Evolutionary conservation across 2,329 filamentous ascomycete genomes (phyloP).

Genomic region (Fusarium oligoseptatum): DNA sequence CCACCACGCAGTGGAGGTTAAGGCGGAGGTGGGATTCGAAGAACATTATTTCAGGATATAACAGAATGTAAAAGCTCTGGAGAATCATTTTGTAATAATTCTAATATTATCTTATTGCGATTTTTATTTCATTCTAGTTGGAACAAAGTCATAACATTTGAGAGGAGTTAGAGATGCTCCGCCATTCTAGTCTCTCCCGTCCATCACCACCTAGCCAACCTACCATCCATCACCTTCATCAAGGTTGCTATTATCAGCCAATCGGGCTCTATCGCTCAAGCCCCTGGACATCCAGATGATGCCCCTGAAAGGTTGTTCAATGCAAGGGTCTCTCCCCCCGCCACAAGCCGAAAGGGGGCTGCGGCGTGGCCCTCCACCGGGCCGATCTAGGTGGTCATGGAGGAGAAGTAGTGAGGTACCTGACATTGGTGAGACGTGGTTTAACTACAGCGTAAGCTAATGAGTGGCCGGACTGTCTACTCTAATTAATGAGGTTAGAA

Average conservation of each 20-base stretch:
- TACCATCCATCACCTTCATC: constrained; percentile 64
- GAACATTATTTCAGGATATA: not conserved
- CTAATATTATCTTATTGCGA: too few relatives aligned
- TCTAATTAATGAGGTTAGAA: not conserved
- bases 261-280: constrained; percentile 33
- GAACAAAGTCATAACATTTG: not conserved
- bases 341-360: constrained; percentile 13
- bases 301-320: constrained; percentile 10
- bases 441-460: not conserved
- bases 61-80: not conserved
- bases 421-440: not conserved
- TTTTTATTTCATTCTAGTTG: not conserved
- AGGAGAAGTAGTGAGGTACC: not conserved
- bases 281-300: not conserved
- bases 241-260: constrained; percentile 48
- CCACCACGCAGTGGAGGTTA: not conserved
- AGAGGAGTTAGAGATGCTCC: not conserved
- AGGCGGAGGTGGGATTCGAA: not conserved
- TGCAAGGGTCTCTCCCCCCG: constrained; percentile 26
- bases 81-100: not conserved
- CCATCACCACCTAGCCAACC: not conserved
- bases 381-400: not conserved
- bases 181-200: not conserved
- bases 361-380: not conserved
- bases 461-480: not conserved